Base-by-base conservation (phyloP, 2,329 filamentous ascomycete genomes). In the Myriosclerotinia curreyana region DNA sequence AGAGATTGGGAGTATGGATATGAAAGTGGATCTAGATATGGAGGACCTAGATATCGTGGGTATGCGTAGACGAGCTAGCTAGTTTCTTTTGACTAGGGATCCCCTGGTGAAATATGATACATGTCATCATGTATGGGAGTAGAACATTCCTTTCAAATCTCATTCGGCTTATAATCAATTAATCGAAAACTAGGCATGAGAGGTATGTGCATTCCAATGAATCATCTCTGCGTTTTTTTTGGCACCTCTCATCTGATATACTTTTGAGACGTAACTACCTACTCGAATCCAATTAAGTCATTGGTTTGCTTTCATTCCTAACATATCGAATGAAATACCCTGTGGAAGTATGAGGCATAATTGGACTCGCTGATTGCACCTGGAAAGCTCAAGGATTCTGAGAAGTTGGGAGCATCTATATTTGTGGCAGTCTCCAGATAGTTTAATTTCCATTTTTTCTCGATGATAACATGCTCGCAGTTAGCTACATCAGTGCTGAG, bases 1-100 rank as follows among this genome's bases (percentile, higher is more conserved):
- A 40, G 52, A 9, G 52, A 46, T 25, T 42, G 31, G 42, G 60
- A 55, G 28, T 49, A 58, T 58, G 46, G 34, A 14, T 56, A 63
- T 55, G 60, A 53, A 25, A 62, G n/a, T 31, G 25, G 17, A 12
- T 17, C 5, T 25, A 38, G 7, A 4, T 34, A 44, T 25, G 42
- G 42, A 5, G 54, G 28, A 14, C 3, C 0, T 0, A 48, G 54
- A 22, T 46, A 58, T 34, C 40, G 54, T 0, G 54, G 54, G 20
- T 58, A 58, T 34, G 28, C 25, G 9, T 58, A 25, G 28, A 34
- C 22, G 28, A 1, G 4, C 7, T 58, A 3, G 1, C 7, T 58
- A 42, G 4, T 7, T 12, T 20, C 36, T 48, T 36, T 58, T 48
- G 11, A 31, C 11, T 12, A 36, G 20, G 48, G 20, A 0, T 40